A percentile compares a stretch with the other conserved stretches of the same genome.
These are phyloP conservation scores for Acer yangbiense DNA, from an alignment of 345 rosid genomes.

Conservation along the genomic window DNA sequence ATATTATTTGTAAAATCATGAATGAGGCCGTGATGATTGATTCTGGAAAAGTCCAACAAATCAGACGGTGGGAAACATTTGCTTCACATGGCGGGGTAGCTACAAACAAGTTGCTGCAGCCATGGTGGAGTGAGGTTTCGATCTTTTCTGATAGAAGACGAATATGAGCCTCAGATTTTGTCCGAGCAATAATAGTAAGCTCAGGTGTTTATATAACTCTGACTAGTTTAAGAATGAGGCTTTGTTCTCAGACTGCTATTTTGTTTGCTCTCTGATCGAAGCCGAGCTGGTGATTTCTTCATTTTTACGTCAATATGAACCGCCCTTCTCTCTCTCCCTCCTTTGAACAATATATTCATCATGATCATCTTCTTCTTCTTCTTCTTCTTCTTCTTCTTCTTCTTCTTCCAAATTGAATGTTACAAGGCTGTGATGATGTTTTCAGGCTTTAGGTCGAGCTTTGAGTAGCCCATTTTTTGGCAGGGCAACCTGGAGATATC, in stretches of 20 bases:
- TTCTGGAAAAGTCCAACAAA: neutral
- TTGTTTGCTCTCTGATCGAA: neutral
- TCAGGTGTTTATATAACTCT: neutral
- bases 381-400: neutral
- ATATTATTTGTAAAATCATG: neutral
- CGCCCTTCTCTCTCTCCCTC: neutral
- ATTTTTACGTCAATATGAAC: neutral
- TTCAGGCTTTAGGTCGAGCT: neutral
- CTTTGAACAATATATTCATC: neutral
- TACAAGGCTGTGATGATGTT: slow-evolving; percentile 11
- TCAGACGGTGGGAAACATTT: neutral
- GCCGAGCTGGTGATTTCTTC: neutral
- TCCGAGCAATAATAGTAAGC: neutral
- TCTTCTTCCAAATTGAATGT: neutral
- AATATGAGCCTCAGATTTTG: slow-evolving; percentile 13
- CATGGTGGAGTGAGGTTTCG: neutral
- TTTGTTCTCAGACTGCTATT: neutral
- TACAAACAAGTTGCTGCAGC: slow-evolving; percentile 5
- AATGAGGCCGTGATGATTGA: slow-evolving; percentile 15
- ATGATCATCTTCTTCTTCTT: neutral
- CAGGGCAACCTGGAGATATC: neutral
- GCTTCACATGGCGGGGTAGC: slow-evolving; percentile 13
- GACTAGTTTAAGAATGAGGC: neutral
- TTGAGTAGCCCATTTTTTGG: neutral
- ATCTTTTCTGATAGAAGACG: neutral